phyloP scores from a whole-genome alignment of 2,329 filamentous ascomycete species.

The Aspergillus clavatus region DNA sequence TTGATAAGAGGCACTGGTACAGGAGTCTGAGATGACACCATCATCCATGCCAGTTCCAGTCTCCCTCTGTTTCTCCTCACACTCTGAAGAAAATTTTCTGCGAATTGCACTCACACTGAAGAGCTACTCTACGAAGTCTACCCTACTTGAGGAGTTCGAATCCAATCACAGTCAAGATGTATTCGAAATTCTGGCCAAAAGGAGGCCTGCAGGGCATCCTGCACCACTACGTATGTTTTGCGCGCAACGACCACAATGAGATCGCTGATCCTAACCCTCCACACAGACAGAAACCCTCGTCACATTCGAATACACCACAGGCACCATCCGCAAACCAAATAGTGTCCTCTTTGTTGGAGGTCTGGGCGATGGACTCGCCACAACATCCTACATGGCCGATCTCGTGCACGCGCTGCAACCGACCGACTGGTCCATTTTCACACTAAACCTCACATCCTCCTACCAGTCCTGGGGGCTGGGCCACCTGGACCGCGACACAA shows the following conservation, averaged over 20 bases:
- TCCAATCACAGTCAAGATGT: conserved; percentile 18
- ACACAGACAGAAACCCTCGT: conserved; percentile 35
- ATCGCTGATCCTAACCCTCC: conserved; percentile 15
- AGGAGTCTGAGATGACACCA: too few species aligned
- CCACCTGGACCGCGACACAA: conserved; percentile 50
- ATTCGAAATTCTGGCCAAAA: conserved; percentile 35
- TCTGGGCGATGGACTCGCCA: conserved; percentile 54
- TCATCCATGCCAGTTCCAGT: neutral
- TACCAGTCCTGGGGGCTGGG: conserved; percentile 53
- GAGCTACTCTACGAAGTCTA: too few species aligned
- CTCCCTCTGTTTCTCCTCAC: too few species aligned
- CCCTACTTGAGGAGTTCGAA: neutral
- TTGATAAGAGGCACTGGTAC: too few species aligned
- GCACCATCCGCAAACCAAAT: conserved; percentile 34
- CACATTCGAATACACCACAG: conserved; percentile 38
- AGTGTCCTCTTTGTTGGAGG: conserved; percentile 57
- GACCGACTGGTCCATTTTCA: conserved; percentile 51
- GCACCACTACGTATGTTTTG: conserved; percentile 33
- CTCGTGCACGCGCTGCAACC: conserved; percentile 46
- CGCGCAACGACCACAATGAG: neutral
- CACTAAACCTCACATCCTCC: conserved; percentile 49
- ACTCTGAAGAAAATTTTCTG: too few species aligned
- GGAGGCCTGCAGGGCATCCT: conserved; percentile 34
- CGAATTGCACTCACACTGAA: too few species aligned
- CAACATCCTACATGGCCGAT: conserved; percentile 49